A percentile compares a stretch with the other conserved stretches of the same genome.
These are phyloP conservation scores for Trichoderma sp. DNA, from an alignment of 2,329 filamentous ascomycete genomes.

Conservation along the genomic window DNA sequence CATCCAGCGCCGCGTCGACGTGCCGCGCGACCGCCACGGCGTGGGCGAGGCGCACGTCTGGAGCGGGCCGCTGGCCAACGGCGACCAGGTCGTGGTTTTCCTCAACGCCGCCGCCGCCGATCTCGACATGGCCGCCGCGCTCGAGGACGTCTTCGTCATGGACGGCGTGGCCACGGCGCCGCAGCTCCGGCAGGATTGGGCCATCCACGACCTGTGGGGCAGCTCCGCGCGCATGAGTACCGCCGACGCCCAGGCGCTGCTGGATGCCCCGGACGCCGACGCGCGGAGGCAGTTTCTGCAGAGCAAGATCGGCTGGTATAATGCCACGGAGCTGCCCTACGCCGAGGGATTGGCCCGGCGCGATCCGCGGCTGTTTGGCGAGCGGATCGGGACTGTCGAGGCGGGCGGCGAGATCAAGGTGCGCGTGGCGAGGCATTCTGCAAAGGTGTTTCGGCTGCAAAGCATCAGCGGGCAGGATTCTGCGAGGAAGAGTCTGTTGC, in stretches of 20 bases:
- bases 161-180: constrained; percentile 20
- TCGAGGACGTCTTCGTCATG: constrained; percentile 23
- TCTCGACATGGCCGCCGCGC: constrained; percentile 23
- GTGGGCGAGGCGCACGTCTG: constrained; percentile 35
- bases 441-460: constrained; percentile 24
- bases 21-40: constrained; percentile 30
- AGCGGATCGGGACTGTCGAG: constrained; percentile 20
- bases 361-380: constrained; percentile 20
- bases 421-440: constrained; percentile 17
- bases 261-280: neutral
- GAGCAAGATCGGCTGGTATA: constrained; percentile 14
- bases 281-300: neutral
- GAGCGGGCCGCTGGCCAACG: constrained; percentile 31
- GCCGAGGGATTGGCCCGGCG: constrained; percentile 13
- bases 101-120: constrained; percentile 24
- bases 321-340: constrained; percentile 19
- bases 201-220: constrained; percentile 21
- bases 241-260: constrained; percentile 6
- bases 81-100: constrained; percentile 25
- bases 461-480: constrained; percentile 8
- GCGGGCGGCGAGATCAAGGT: neutral
- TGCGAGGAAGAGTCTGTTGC: constrained; percentile 13
- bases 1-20: constrained; percentile 27
- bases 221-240: neutral
- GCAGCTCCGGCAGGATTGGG: constrained; percentile 19